A percentile compares a stretch with the other conserved stretches of the same genome.
Evolutionary conservation across 192 early-diverging fungal species (phyloP).

Genomic region (Spinellus fusiger): DNA sequence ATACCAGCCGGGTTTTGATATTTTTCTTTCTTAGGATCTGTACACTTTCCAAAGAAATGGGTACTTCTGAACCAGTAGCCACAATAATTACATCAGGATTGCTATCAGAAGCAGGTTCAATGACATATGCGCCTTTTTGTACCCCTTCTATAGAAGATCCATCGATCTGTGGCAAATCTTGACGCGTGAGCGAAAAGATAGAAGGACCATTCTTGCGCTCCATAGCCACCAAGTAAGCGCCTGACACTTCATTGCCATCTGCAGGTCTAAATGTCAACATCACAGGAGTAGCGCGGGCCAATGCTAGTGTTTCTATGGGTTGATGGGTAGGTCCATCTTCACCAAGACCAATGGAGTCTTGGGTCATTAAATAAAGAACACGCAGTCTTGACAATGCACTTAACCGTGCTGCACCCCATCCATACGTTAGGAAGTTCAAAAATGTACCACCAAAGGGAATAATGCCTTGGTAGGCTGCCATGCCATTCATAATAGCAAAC

Average conservation of each 20-base stretch:
- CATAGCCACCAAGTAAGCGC: constrained; percentile 81
- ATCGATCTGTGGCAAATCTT: constrained; percentile 87
- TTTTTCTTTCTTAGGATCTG: constrained; percentile 18
- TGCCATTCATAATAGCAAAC: constrained; percentile 85
- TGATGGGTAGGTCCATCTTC: constrained; percentile 99
- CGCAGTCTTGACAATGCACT: constrained; percentile 80
- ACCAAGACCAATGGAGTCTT: constrained; percentile 97
- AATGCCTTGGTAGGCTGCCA: constrained; percentile 76
- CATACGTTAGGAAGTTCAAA: constrained; percentile 82
- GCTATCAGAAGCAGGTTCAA: constrained; percentile 47
- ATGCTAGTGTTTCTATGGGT: constrained; percentile 90
- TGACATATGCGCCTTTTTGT: constrained; percentile 81
- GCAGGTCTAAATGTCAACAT: constrained; percentile 82
- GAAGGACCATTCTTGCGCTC: constrained; percentile 60
- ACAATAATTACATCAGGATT: constrained; percentile 63
- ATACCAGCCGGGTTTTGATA: constrained; percentile 72
- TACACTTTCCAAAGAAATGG: constrained; percentile 78
- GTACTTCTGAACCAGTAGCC: constrained; percentile 88
- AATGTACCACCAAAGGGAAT: constrained; percentile 87
- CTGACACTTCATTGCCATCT: constrained; percentile 91
- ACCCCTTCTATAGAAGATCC: constrained; percentile 75
- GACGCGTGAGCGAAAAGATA: constrained; percentile 81
- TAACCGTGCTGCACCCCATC: constrained; percentile 79
- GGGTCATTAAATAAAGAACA: constrained; percentile 94
- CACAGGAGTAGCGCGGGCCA: constrained; percentile 84